These are phyloP conservation scores for Hypoxylon sp. DNA, from an alignment of 2,329 filamentous ascomycete species.

Conservation along the genomic window DNA sequence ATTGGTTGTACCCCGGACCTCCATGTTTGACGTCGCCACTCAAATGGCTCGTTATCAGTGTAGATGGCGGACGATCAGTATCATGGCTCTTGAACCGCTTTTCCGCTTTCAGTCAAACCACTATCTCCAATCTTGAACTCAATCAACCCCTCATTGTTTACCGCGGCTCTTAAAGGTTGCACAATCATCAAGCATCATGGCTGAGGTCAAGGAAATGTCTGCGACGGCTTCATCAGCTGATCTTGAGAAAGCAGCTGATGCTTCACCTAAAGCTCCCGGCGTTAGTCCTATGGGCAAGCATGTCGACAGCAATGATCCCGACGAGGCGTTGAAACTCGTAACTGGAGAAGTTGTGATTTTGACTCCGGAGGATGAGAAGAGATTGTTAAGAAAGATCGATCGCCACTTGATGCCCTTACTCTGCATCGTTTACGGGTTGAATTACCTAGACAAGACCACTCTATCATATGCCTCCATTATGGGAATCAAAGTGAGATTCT, in stretches of 20 bases:
- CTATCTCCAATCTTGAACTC: constrained; percentile 22
- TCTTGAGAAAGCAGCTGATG: constrained; percentile 37
- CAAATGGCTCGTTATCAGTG: constrained; percentile 24
- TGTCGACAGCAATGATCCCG: constrained; percentile 57
- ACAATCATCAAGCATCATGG: constrained; percentile 23
- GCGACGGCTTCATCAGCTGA: constrained; percentile 21
- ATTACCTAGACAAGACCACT: constrained; percentile 64
- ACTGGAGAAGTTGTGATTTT: constrained; percentile 54
- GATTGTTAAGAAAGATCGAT: constrained; percentile 61
- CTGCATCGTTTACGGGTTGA: constrained; percentile 69
- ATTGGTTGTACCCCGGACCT: constrained; percentile 23
- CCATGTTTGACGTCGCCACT: constrained; percentile 28
- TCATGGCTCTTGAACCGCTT: constrained; percentile 23
- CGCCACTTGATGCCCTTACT: constrained; percentile 64
- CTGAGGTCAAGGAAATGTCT: constrained; percentile 26
- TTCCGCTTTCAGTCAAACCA: constrained; percentile 13
- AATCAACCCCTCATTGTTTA: constrained; percentile 13
- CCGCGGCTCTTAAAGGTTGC: background rate
- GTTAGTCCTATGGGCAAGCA: constrained; percentile 50
- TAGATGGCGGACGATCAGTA: constrained; percentile 32
- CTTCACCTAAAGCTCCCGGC: constrained; percentile 23
- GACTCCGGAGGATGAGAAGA: constrained; percentile 57
- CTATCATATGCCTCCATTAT: constrained; percentile 66
- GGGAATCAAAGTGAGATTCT: constrained; percentile 59
- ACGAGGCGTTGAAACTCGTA: constrained; percentile 60